Percentiles rank a stretch among this genome's conserved stretches.
phyloP scores from a whole-genome alignment of 2,329 filamentous ascomycete genomes.

The Xylariaceae sp. region DNA sequence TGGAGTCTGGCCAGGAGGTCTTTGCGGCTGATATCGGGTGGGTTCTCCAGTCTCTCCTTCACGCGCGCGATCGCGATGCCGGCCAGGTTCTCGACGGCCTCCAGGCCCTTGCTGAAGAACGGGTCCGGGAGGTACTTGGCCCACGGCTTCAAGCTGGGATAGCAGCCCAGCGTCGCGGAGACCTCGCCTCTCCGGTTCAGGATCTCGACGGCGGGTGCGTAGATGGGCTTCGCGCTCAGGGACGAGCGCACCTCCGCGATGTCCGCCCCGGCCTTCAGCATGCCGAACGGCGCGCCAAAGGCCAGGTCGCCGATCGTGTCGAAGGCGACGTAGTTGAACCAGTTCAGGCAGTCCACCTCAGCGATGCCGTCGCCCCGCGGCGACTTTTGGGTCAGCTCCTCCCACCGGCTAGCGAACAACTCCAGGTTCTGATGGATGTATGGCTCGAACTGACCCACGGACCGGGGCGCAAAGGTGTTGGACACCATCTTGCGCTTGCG shows the following conservation, averaged over 20 bases:
- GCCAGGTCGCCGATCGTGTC: conserved; percentile 55
- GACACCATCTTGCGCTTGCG: conserved; percentile 86
- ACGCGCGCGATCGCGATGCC: conserved; percentile 86
- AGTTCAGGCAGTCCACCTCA: conserved; percentile 68
- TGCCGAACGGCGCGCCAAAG: conserved; percentile 76
- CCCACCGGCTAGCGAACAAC: conserved; percentile 69
- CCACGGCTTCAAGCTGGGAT: conserved; percentile 71
- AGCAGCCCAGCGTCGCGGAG: conserved; percentile 71
- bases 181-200: conserved; percentile 86
- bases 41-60: conserved; percentile 65
- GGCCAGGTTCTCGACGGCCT: conserved; percentile 73
- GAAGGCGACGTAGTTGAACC: conserved; percentile 70
- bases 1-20: conserved; percentile 81
- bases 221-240: conserved; percentile 58
- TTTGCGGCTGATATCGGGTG: conserved; percentile 62
- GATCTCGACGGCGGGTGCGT: conserved; percentile 79
- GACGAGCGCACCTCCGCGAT: conserved; percentile 67
- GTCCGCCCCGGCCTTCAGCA: conserved; percentile 73
- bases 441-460: conserved; percentile 78
- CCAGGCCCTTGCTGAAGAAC: conserved; percentile 72
- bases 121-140: conserved; percentile 76
- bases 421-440: conserved; percentile 81
- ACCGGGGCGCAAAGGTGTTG: conserved; percentile 82
- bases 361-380: conserved; percentile 49
- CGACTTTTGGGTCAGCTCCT: conserved; percentile 49